These are phyloP conservation scores for Asterochloris erici DNA, from an alignment of 139 green algal species.

Conservation along the genomic window DNA sequence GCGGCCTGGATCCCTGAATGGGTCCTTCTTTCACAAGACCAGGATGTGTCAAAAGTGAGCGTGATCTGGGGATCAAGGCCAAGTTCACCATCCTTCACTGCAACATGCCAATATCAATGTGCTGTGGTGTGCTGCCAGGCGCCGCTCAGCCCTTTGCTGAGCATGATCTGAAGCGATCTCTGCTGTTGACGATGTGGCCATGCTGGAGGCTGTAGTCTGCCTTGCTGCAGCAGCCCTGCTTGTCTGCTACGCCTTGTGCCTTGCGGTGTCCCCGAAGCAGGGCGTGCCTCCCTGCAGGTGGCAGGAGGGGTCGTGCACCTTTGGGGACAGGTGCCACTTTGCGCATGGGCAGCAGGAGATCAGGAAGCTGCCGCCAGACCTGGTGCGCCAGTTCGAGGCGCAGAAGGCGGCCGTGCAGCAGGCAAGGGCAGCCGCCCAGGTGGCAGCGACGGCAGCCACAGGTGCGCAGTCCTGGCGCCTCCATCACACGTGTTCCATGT, in stretches of 20 bases:
- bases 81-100: too few relatives aligned
- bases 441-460: not conserved
- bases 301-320: slow-evolving; percentile 33
- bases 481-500: too few relatives aligned
- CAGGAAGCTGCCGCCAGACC: slow-evolving; percentile 6
- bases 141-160: too few relatives aligned
- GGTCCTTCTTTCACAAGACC: slow-evolving; percentile 48
- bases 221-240: not conserved
- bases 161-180: too few relatives aligned
- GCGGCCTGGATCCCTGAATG: slow-evolving; percentile 8
- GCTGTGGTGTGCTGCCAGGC: too few relatives aligned
- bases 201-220: not conserved
- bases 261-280: not conserved
- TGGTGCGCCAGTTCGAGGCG: slow-evolving; percentile 9
- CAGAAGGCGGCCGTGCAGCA: slow-evolving; percentile 8
- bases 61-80: not conserved
- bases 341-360: slow-evolving; percentile 37
- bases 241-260: not conserved
- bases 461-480: too few relatives aligned
- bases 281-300: slow-evolving; percentile 16
- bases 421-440: not conserved
- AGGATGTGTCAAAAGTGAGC: slow-evolving; percentile 44
- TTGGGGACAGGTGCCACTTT: slow-evolving; percentile 49
- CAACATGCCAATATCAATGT: too few relatives aligned
- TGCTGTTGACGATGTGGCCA: too few relatives aligned